Conservation (phyloP, 106 monocot genomes). For the Dioscorea alata region DNA sequence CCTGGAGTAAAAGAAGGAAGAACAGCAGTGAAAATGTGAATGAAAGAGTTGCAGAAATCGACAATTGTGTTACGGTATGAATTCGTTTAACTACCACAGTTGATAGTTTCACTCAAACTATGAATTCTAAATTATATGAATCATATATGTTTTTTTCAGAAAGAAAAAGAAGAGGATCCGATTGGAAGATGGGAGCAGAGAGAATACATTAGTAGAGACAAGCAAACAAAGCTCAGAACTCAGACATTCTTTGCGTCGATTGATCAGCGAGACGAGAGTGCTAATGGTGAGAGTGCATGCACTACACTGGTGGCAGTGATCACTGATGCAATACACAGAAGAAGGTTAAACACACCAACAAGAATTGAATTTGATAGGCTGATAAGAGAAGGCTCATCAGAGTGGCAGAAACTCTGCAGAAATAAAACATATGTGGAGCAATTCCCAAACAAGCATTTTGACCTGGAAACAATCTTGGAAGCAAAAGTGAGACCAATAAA, state of each 20-base stretch:
- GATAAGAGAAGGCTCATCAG: conserved; percentile 47
- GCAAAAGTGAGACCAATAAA: conserved; percentile 23
- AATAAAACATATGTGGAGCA: conserved; percentile 10
- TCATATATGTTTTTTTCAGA: neutral
- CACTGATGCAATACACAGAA: conserved; percentile 25
- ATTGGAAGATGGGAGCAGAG: conserved; percentile 35
- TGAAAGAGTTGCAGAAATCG: conserved; percentile 1
- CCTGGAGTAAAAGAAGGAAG: conserved; percentile 33
- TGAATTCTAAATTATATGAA: neutral
- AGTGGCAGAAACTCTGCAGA: conserved; percentile 44
- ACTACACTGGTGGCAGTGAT: conserved; percentile 48
- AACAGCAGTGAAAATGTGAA: neutral
- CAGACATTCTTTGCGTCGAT: conserved; percentile 52
- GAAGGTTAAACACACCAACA: conserved; percentile 14
- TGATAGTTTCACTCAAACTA: neutral
- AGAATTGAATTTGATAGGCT: conserved; percentile 31
- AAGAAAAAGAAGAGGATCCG: conserved; percentile 18
- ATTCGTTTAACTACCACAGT: neutral
- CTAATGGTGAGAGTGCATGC: conserved; percentile 62
- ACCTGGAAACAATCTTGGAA: conserved; percentile 47
- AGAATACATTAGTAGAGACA: conserved; percentile 42
- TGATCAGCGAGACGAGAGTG: conserved; percentile 52
- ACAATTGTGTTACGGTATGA: conserved; percentile 8
- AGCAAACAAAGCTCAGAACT: conserved; percentile 32
- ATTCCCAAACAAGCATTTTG: conserved; percentile 61